Conservation (phyloP, 2,329 filamentous ascomycete species). For the Aspergillus bombycis region DNA sequence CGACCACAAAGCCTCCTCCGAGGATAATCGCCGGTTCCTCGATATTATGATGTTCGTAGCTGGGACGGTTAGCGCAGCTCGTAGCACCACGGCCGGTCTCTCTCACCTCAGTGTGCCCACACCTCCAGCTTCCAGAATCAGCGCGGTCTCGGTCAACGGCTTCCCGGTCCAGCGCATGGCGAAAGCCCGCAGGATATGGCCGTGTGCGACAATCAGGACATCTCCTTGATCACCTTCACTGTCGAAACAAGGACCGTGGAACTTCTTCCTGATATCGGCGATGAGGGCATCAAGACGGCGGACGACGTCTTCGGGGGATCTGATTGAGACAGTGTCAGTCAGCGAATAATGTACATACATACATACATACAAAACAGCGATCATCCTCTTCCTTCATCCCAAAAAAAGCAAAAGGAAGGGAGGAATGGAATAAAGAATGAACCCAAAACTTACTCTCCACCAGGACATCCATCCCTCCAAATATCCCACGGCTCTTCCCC, state of each 20-base stretch:
- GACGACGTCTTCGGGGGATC: slow-evolving; percentile 73
- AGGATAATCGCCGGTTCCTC: slow-evolving; percentile 79
- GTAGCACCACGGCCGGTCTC: not conserved
- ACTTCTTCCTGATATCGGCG: slow-evolving; percentile 68
- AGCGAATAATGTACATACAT: not conserved
- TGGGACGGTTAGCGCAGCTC: slow-evolving; percentile 33
- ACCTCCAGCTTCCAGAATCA: slow-evolving; percentile 87
- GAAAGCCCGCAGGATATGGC: slow-evolving; percentile 85
- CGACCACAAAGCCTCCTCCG: slow-evolving; percentile 68
- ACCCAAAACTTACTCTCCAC: slow-evolving; percentile 72
- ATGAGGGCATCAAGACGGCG: slow-evolving; percentile 76
- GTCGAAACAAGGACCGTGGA: slow-evolving; percentile 65
- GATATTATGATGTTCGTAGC: slow-evolving; percentile 79
- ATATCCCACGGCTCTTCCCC: slow-evolving; percentile 75
- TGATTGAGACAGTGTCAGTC: slow-evolving; percentile 31
- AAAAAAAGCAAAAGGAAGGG: too few species aligned
- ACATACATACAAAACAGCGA: not conserved
- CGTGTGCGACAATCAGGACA: slow-evolving; percentile 82
- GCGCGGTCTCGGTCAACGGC: slow-evolving; percentile 71
- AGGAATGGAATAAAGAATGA: too few species aligned
- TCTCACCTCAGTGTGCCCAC: slow-evolving; percentile 74
- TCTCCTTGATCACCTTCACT: slow-evolving; percentile 60
- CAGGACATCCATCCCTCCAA: slow-evolving; percentile 84
- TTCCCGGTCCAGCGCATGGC: slow-evolving; percentile 83
- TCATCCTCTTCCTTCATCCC: not conserved